A percentile compares a stretch with the other conserved stretches of the same genome.
These are phyloP conservation scores for Cordyceps javanica DNA, from an alignment of 2,329 filamentous ascomycete genomes.

Conservation along the genomic window DNA sequence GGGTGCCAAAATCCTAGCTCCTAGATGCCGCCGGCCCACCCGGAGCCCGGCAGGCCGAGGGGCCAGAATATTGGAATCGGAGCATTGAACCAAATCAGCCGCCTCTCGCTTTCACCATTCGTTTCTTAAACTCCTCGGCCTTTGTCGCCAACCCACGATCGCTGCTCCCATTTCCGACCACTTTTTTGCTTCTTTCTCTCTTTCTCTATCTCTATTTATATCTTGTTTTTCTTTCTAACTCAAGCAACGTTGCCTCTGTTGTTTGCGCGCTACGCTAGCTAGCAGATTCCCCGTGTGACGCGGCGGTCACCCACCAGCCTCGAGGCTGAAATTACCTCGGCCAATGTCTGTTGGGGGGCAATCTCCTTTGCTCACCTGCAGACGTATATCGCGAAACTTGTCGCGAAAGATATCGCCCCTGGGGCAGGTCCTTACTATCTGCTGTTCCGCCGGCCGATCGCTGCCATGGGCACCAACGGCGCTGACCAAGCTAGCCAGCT, in stretches of 20 bases:
- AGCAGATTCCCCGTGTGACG: neutral
- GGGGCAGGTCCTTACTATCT: neutral
- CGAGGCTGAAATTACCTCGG: neutral
- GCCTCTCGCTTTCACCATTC: neutral
- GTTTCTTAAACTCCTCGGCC: neutral
- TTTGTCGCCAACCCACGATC: neutral
- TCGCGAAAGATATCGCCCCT: neutral
- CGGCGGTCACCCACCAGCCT: neutral
- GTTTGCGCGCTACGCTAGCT: neutral
- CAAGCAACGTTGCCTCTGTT: neutral
- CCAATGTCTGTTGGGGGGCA: neutral
- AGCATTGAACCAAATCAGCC: neutral
- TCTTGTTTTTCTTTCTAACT: neutral
- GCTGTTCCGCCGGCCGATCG: neutral
- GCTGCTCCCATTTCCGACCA: neutral
- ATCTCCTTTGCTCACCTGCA: neutral
- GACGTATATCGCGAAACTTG: neutral
- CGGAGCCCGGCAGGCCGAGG: constrained; percentile 8
- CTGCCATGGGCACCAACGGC: constrained; percentile 4
- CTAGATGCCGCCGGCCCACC: neutral
- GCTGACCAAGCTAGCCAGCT: neutral
- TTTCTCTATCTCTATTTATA: neutral
- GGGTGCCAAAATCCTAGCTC: no score
- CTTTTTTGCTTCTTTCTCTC: neutral
- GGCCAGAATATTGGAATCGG: neutral